Base-by-base conservation (phyloP, 192 early-diverging fungal genomes). In the Entophlyctis luteolus region DNA sequence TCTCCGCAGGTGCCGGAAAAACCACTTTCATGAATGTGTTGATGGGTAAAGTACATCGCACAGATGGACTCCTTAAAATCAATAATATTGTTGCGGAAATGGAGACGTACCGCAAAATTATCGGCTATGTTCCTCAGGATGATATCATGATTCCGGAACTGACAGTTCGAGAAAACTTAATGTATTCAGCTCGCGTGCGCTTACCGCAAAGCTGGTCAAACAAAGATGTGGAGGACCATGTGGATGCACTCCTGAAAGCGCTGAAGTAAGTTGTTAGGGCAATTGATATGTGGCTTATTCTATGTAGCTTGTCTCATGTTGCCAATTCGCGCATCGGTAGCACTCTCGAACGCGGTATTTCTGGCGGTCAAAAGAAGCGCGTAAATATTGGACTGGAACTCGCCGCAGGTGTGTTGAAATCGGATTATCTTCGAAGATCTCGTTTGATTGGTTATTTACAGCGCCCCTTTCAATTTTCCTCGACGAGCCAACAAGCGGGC, bases 341-440 rank as follows among this genome's bases (percentile, higher is more conserved):
- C 16, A 87, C 88, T 48, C 75, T 81, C 8, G 84, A 84, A 67
- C 66, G 87, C 67, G 92, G 92, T 66, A 89, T 93, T 47, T 89
- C 87, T 47, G 83, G 91, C 3, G 91, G 89, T 53, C 89, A 93
- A 73, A 86, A 91, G 69, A 93, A 93, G 79, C 87, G 74, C 55
- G 74, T 93, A 52, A 91, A 87, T 3, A 91, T 93, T 70, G 92
- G 82, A 50, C 76, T 90, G 25, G 91, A 93, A 75, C 79, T 93
- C 52, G 89, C 88, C 14, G 87, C 90, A 28, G 82, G 84, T 66
- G n/a, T 14, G 42, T 45, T n/a, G n/a, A n/a, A n/a, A n/a, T n/a
- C n/a, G n/a, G n/a, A n/a, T n/a, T n/a, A n/a, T 45, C 42, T n/a
- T 45, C 42, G 22, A 10, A 18, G 12, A 12, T 27, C 22, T 18